These are phyloP conservation scores for Lycium ferocissimum DNA, from an alignment of 257 asterid genomes.

Conservation along the genomic window DNA sequence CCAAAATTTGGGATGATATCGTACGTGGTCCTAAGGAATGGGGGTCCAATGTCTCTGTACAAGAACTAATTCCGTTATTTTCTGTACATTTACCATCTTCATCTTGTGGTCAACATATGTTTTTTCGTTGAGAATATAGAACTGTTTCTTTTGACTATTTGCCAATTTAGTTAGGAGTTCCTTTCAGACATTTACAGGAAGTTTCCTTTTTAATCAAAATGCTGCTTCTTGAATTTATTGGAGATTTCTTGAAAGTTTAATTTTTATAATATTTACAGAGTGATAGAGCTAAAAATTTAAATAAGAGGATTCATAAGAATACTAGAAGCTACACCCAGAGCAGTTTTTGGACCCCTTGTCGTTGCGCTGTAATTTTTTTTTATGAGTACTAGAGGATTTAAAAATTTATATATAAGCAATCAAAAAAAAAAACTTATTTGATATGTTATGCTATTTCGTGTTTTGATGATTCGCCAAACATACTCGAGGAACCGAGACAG, in stretches of 20 bases:
- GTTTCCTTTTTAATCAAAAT: background rate
- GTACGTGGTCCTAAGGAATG: constrained; percentile 36
- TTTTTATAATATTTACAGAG: background rate
- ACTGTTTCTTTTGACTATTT: background rate
- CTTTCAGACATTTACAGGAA: background rate
- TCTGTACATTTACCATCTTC: constrained; percentile 20
- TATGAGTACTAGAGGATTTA: no score
- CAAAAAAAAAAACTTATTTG: no score
- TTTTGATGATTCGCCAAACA: no score
- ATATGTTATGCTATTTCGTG: no score
- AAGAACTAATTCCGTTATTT: background rate
- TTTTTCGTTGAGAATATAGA: background rate
- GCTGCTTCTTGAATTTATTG: background rate
- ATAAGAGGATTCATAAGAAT: no score
- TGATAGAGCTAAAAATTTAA: background rate
- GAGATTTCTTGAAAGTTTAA: background rate
- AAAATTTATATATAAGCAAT: no score
- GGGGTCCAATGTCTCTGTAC: constrained; percentile 30
- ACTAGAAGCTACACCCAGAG: no score
- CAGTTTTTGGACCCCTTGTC: no score
- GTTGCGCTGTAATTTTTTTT: no score
- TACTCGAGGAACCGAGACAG: no score
- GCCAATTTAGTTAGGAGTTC: background rate
- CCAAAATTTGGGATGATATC: background rate
- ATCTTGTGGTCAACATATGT: constrained; percentile 26